Evolutionary conservation across 768 basidiomycete species (phyloP).

Genomic region (Austroboletus festivus): DNA sequence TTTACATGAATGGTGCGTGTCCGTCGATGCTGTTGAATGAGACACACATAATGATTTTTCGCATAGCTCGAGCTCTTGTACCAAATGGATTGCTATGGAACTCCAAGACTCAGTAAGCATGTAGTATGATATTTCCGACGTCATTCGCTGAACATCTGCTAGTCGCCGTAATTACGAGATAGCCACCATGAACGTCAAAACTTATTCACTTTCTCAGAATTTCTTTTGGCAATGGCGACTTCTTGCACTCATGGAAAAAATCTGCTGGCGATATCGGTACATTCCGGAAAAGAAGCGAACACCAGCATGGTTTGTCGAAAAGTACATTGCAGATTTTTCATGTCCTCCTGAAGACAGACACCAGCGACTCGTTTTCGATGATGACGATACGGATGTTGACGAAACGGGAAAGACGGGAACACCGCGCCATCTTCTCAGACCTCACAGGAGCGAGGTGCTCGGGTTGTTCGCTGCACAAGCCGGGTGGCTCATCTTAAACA

Average conservation of each 20-base stretch:
- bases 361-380: slow-evolving; percentile 36
- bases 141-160: slow-evolving; percentile 7
- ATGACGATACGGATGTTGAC: slow-evolving; percentile 30
- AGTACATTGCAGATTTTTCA: slow-evolving; percentile 36
- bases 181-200: slow-evolving; percentile 42
- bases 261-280: slow-evolving; percentile 35
- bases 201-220: slow-evolving; percentile 40
- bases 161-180: slow-evolving; percentile 47
- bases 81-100: slow-evolving; percentile 33
- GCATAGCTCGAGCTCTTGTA: slow-evolving; percentile 23
- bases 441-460: slow-evolving; percentile 51
- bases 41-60: neutral
- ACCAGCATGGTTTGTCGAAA: slow-evolving; percentile 47
- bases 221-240: slow-evolving; percentile 54
- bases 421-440: slow-evolving; percentile 43
- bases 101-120: slow-evolving; percentile 29
- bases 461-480: slow-evolving; percentile 52
- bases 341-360: slow-evolving; percentile 24
- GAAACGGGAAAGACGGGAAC: slow-evolving; percentile 27
- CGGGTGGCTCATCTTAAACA: slow-evolving; percentile 57
- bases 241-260: slow-evolving; percentile 43
- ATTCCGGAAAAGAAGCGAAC: slow-evolving; percentile 39
- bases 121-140: neutral
- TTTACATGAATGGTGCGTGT: slow-evolving; percentile 40
- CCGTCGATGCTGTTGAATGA: neutral